Percentiles rank a stretch among this genome's conserved stretches.
Conservation (phyloP, 768 basidiomycete genomes). For the Russula foetens region DNA sequence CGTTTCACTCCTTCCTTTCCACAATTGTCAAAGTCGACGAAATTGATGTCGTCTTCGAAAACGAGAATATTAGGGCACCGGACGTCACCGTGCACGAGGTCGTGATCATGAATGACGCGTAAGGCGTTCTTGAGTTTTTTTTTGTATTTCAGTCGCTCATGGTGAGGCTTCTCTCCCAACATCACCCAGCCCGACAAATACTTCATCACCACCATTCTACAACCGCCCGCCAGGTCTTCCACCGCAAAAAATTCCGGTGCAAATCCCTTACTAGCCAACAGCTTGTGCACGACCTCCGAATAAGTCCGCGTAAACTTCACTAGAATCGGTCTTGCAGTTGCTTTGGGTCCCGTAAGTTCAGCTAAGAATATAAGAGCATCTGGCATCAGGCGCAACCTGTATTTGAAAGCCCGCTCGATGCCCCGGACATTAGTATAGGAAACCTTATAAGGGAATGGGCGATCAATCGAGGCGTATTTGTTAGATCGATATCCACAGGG, state of each 20-base stretch:
- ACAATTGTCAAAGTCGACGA: no score
- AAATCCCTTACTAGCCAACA: not conserved
- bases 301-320: not conserved
- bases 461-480: no score
- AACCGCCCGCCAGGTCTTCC: not conserved
- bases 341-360: no score
- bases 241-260: not conserved
- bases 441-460: not conserved
- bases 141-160: not conserved
- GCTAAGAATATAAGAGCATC: no score
- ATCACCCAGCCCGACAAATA: not conserved
- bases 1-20: no score
- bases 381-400: not conserved
- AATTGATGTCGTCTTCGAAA: no score
- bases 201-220: not conserved
- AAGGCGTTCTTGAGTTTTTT: not conserved
- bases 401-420: not conserved
- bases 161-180: not conserved
- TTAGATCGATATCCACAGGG: not conserved
- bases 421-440: no score
- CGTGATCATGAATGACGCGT: not conserved
- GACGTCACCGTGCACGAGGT: not conserved
- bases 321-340: not conserved
- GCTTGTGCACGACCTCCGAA: not conserved
- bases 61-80: no score